Base-by-base conservation (phyloP, 371 early-diverging fungal genomes). In the Circinella minor region DNA sequence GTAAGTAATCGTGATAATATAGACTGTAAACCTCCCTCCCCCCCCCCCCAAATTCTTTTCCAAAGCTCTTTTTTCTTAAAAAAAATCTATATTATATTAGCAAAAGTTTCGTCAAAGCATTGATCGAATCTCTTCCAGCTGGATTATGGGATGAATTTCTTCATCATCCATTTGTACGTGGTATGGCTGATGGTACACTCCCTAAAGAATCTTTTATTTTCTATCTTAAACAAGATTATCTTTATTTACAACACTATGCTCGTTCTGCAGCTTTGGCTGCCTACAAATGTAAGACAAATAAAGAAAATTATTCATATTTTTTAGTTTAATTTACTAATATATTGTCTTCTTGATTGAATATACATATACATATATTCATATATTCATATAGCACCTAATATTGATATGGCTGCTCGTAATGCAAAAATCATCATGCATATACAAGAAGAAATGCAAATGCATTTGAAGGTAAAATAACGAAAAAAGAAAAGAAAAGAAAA, bases 151-250 rank as follows among this genome's bases (percentile, higher is more conserved):
- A 81, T n/a, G 81, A 84, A 18, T 94, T 91, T 70, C 84, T 87
- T 15, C 67, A 87, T 54, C 95, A 95, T 73, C 78, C 84, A 11
- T 94, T 95, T 84, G 95, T 95, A 1, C 85, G 74, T 34, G 86
- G 88, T 0, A 86, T 93, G 61, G 92, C 86, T 3, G 89, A 92
- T 70, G 95, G 94, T 18, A 90, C 93, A 0, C 77, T 95, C 60
- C 86, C 89, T 20, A 70, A 74, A n/a, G 88, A 88, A 64, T 82
- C 76, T 18, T 95, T 95, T 74, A 82, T 86, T 27, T 87, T 90
- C 73, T 95, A 90, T 73, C 86, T 95, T 63, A 87, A 89, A 69
- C 95, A 95, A 70, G 95, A 95, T 77, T 94, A 93, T 71, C 76
- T 92, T 38, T 94, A 91, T 75, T 71, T 94, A 63, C 86, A 88